Evolutionary conservation across 768 basidiomycete species (phyloP), one percentile per base, ranked within the genome.

Genomic region (Naganishia vishniacii): DNA sequence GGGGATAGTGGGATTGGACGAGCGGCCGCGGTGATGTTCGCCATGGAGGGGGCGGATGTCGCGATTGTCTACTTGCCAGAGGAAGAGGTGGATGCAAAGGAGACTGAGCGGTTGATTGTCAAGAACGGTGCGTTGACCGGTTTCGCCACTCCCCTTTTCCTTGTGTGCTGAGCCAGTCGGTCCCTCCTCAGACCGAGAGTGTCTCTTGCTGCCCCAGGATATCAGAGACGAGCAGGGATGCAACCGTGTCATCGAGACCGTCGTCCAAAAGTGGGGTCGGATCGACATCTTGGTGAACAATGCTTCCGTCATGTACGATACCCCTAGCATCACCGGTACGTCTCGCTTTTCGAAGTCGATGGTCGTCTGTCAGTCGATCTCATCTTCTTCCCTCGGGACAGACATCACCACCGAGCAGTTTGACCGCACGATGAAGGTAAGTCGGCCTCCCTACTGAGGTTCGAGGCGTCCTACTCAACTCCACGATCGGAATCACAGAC

Each of bases 231-330:
- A 76, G 64, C 63, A 67, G 37, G 74, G 74, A 7, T 78, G 77
- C 69, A 71, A 78, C 65, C 49, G 71, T 8, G 63, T 75, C 40
- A 67, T 78, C 68, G 70, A 73, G 25, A 65, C 32, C 18, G 77
- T 78, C 61, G 72, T 78, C 16, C 46, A 69, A 45, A 66, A 71
- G 48, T 84, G 72, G 71, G 74, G 74, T 12, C 64, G 68, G 60
- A 72, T 84, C 46, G 82, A 85, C 69, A 78, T 85, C 48, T 75
- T 85, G 56, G 83, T 86, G 63, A 84, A 84, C 75, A 84, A 85
- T 72, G 84, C 83, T 20, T 80, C 79, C 44, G 83, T 84, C 69
- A 66, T 73, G 74, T 81, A 84, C 58, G 79, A 82, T 67, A 69
- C 70, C 62, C 71, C 71, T 28, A 69, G 75, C 66, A 70, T 77